These are phyloP conservation scores for Wickerhamiella parazyma DNA, from an alignment of 805 yeast genomes.

Conservation along the genomic window DNA sequence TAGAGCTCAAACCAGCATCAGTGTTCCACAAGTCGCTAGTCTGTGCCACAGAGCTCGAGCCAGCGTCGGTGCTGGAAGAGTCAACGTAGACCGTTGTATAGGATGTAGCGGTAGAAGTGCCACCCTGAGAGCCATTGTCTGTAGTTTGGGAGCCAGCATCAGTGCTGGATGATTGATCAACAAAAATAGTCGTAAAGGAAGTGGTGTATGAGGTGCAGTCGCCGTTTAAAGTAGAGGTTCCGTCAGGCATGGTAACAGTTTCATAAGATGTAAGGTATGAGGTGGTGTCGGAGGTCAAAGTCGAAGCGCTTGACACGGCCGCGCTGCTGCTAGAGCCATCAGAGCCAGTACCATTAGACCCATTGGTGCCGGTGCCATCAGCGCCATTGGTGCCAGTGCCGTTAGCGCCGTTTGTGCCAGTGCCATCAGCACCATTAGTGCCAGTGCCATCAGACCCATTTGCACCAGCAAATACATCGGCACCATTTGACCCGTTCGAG, in stretches of 20 bases:
- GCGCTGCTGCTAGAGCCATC: neutral
- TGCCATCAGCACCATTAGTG: neutral
- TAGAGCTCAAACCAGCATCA: neutral
- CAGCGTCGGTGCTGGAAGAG: neutral
- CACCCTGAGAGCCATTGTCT: neutral
- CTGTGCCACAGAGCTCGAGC: too few species aligned
- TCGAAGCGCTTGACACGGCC: too few species aligned
- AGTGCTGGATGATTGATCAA: neutral
- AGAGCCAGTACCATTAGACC: neutral
- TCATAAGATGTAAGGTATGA: neutral
- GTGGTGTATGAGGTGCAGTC: conserved; percentile 1
- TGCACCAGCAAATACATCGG: neutral
- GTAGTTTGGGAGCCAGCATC: neutral
- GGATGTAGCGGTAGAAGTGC: neutral
- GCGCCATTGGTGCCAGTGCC: neutral
- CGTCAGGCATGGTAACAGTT: neutral
- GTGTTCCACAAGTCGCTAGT: neutral
- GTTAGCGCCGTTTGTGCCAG: neutral
- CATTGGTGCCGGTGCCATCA: neutral
- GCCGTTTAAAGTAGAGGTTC: too few species aligned
- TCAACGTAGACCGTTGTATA: neutral
- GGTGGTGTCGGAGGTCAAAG: neutral
- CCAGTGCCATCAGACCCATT: neutral
- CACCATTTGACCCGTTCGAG: neutral
- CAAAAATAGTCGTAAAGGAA: neutral